These are phyloP conservation scores for Microbotryomycetes sp. DNA, from an alignment of 1,284 basidiomycete genomes.

Conservation along the genomic window DNA sequence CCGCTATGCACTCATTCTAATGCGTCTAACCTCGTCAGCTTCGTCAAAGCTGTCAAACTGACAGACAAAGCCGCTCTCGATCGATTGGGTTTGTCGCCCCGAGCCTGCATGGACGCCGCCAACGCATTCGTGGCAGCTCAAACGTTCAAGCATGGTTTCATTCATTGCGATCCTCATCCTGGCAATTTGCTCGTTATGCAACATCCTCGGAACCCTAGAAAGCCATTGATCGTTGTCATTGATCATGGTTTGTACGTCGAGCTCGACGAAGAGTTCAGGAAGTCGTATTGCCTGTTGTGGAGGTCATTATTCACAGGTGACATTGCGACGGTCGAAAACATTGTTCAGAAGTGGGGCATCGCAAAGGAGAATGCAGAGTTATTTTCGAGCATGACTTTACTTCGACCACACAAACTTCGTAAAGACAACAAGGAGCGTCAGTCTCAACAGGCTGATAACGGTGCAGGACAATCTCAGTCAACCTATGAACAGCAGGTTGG, in stretches of 20 bases:
- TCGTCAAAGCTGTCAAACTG: constrained; percentile 43
- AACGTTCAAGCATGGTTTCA: constrained; percentile 82
- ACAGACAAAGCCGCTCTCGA: constrained; percentile 55
- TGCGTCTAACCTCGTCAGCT: constrained; percentile 12
- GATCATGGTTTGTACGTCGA: constrained; percentile 69
- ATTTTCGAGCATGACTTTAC: constrained; percentile 45
- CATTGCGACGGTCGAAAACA: constrained; percentile 55
- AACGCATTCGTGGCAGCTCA: constrained; percentile 69
- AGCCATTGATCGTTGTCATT: constrained; percentile 75
- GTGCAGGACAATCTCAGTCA: constrained; percentile 40
- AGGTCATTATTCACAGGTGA: constrained; percentile 66
- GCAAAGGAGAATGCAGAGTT: constrained; percentile 59
- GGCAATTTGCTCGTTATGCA: constrained; percentile 79
- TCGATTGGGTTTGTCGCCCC: constrained; percentile 46
- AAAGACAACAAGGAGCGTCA: constrained; percentile 10
- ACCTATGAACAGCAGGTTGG: constrained; percentile 47
- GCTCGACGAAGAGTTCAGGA: constrained; percentile 34
- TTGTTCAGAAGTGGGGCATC: constrained; percentile 70
- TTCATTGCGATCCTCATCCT: constrained; percentile 52
- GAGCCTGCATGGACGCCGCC: constrained; percentile 65
- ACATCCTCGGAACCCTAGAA: constrained; percentile 53
- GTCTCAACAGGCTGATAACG: constrained; percentile 7
- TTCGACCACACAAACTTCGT: constrained; percentile 36
- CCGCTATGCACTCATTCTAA: neutral
- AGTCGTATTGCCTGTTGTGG: constrained; percentile 68